Evolutionary conservation across 129 eudicot species (phyloP).

Genomic region (Sambucus nigra): DNA sequence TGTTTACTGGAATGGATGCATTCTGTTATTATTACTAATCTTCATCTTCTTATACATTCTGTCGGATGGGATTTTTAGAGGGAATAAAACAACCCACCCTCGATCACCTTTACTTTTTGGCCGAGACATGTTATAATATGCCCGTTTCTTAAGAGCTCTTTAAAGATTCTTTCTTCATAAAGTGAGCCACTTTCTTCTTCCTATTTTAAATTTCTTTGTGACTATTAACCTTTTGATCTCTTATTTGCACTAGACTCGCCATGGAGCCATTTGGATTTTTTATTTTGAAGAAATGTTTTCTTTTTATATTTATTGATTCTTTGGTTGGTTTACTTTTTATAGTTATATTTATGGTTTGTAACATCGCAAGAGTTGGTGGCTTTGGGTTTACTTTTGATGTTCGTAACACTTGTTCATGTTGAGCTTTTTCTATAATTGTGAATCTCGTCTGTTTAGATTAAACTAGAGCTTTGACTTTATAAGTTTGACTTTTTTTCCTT

Average conservation of each 20-base stretch:
- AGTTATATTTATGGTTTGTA: background rate
- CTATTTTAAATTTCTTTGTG: background rate
- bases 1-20: no score
- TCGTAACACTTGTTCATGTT: background rate
- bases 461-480: background rate
- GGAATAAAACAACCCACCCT: no score
- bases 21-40: no score
- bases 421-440: background rate
- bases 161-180: background rate
- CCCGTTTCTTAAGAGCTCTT: slow-evolving; percentile 1
- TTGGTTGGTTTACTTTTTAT: background rate
- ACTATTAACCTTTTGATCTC: background rate
- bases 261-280: background rate
- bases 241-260: background rate
- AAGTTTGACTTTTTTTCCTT: background rate
- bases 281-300: background rate
- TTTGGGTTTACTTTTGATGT: slow-evolving; percentile 5
- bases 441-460: background rate
- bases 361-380: background rate
- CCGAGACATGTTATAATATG: no score
- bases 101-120: background rate
- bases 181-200: slow-evolving; percentile 15
- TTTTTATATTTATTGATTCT: no score
- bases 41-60: no score
- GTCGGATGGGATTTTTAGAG: slow-evolving; percentile 12